These are phyloP conservation scores for Pueraria montana DNA, from an alignment of 306 rosid genomes.

Conservation along the genomic window DNA sequence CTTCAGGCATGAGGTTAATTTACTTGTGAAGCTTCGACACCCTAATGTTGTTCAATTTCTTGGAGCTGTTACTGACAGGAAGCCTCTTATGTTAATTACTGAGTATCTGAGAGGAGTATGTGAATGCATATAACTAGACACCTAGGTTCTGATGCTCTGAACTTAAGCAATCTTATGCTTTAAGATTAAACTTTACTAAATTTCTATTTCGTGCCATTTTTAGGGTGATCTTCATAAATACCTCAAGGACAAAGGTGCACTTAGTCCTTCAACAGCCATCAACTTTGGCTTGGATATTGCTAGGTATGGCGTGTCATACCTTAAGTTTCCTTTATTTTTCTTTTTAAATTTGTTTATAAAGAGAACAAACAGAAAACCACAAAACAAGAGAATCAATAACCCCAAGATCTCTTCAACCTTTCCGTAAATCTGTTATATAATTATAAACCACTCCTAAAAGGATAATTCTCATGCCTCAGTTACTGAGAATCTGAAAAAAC, in stretches of 20 bases:
- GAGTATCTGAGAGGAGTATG: conserved; percentile 94
- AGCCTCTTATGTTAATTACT: conserved; percentile 90
- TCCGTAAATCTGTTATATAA: not conserved
- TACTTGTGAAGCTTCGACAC: conserved; percentile 96
- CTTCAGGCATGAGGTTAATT: conserved; percentile 90
- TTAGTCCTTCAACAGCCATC: conserved; percentile 76
- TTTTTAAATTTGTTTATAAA: not conserved
- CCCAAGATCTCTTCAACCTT: not conserved
- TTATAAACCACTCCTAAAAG: conserved; percentile 1
- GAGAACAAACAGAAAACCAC: conserved; percentile 29
- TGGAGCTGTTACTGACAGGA: conserved; percentile 93
- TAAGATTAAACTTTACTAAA: conserved; percentile 39
- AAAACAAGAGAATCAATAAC: conserved; percentile 17
- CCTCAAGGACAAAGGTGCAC: conserved; percentile 88
- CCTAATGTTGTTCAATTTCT: conserved; percentile 96
- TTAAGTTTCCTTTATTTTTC: not conserved
- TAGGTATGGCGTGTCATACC: conserved; percentile 56
- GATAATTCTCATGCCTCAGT: conserved; percentile 18
- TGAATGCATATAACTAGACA: conserved; percentile 34
- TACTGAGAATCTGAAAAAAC: conserved; percentile 17
- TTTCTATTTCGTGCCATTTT: conserved; percentile 36
- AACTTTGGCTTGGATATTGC: conserved; percentile 91
- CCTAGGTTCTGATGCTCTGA: conserved; percentile 34
- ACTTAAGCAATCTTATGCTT: conserved; percentile 30
- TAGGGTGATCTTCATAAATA: conserved; percentile 96